Base-by-base conservation (phyloP, 176 grass and related monocot species). In the Musa itinerans region DNA sequence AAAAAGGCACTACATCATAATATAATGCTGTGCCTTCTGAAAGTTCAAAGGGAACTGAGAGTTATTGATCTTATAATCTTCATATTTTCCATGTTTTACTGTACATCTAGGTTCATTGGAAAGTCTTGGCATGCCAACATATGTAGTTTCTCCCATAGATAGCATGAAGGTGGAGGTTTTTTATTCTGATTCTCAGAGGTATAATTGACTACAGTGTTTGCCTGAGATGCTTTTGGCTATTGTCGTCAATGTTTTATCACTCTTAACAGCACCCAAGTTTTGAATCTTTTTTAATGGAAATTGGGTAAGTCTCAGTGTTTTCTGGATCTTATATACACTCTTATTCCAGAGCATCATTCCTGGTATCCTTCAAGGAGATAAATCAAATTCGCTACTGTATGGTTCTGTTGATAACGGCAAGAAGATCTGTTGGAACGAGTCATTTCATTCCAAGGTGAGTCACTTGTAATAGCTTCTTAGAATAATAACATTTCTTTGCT, bases 281-380 rank as follows among this genome's bases (percentile, higher is more conserved):
- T 43, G 4, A 43, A 43, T 43, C 34, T 43, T 43, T 43, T 43
- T 43, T 43, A 43, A 43, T 43, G 4, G 3, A 43, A 43, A 43
- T 43, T 43, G 34, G 34, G 3, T 6, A 43, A 43, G 34, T 43
- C 4, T 43, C 4, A 43, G 34, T 43, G 34, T 67, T 20, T 11
- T 12, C 19, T 74, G 63, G 20, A 34, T 71, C 15, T 25, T 54
- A 68, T 57, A 77, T 20, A 54, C 11, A 71, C 67, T 63, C 73
- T 52, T 55, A 66, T 72, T 70, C 69, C 83, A 99, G 95, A 99
- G 91, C 72, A 94, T 99, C 74, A 99, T 99, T 83, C 95, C 95
- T 83, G 95, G 95, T 68, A 99, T 99, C 76, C 87, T 99, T 80
- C 95, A 99, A 99, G 95, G 95, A 73, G 95, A 99, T 72, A 99